Conservation (phyloP, 208 protist species). For the Novymonas esmeraldas region DNA sequence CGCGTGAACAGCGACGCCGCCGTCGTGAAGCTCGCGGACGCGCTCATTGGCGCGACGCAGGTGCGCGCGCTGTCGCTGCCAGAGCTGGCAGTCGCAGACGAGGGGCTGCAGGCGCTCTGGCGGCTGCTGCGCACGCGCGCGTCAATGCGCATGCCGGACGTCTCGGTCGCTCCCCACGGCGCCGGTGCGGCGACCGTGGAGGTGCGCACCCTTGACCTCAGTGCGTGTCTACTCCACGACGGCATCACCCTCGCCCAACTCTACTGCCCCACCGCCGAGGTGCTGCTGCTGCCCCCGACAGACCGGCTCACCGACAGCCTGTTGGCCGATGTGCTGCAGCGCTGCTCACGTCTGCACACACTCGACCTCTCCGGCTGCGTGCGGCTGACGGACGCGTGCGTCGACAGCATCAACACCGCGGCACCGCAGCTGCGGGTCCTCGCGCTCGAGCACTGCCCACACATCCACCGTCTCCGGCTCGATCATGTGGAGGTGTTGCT, state of each 20-base stretch:
- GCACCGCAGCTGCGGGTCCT: conserved; percentile 8
- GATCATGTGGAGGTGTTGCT: conserved; percentile 7
- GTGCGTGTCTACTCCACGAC: conserved; percentile 4
- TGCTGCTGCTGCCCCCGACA: conserved; percentile 10
- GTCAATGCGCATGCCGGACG: background rate
- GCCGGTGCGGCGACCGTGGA: background rate
- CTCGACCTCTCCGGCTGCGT: conserved; percentile 13
- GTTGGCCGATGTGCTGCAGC: conserved; percentile 7
- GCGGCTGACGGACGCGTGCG: conserved; percentile 13
- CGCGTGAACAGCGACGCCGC: conserved; percentile 3
- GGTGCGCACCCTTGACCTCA: conserved; percentile 12
- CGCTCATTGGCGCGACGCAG: conserved; percentile 9
- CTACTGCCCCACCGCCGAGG: conserved; percentile 10
- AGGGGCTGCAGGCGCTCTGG: conserved; percentile 10
- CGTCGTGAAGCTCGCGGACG: conserved; percentile 1
- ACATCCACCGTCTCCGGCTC: conserved; percentile 11
- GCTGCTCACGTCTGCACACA: conserved; percentile 11
- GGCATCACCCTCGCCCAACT: conserved; percentile 1
- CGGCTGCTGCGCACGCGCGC: background rate
- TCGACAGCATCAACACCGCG: background rate
- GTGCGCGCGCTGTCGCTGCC: conserved; percentile 10
- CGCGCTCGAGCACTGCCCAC: conserved; percentile 13
- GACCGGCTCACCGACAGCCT: conserved; percentile 12
- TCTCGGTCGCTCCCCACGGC: conserved; percentile 1
- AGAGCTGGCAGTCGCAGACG: conserved; percentile 5